Evolutionary conservation across 352 stramenopile genomes (phyloP), one percentile per base, ranked within the genome.

Genomic region (Pythium brachiatum): DNA sequence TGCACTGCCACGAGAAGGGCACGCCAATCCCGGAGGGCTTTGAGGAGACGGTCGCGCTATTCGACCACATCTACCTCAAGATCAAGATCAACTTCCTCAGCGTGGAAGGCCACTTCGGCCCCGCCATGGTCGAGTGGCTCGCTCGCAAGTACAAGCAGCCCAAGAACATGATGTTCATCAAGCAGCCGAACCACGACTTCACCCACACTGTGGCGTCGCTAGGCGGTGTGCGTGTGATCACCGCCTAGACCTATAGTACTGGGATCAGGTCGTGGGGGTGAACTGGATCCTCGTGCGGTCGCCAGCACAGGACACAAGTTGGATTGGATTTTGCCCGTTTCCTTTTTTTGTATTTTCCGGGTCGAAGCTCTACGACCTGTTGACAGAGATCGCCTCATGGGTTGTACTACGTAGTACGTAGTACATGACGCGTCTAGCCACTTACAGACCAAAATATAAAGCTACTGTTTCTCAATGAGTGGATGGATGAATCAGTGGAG

Each of bases 121-220:
- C 93, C 2, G 86, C 86, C 20, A 86, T 96, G 70, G 91, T 98
- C 52, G 93, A 97, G 77, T 98, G 91, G 88, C 63, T 97, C 61
- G 85, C 82, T 39, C 76, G 79, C 70, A 87, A 94, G 69, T 93
- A 98, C 66, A 74, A 76, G 51, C 89, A 98, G 69, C 86, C 86
- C 34, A 95, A 96, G 76, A 98, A 98, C 76, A 91, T 96, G 73
- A 98, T 98, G 88, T 98, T 98, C 73, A 97, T 98, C 77, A 97
- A 95, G 72, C 94, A 97, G 75, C 92, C 93, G n/a, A 96, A 96
- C 78, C 73, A 96, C 74, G 85, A 97, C 66, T 98, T 98, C 68
- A 79, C 78, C 21, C 90, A 98, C 78, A 98, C 94, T 55, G 85
- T 98, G 47, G 89, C 88, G 18, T 88, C 91, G 56, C 88, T 98